phyloP scores from a whole-genome alignment of 2,329 filamentous ascomycete species.

The Fulvia fulva region DNA sequence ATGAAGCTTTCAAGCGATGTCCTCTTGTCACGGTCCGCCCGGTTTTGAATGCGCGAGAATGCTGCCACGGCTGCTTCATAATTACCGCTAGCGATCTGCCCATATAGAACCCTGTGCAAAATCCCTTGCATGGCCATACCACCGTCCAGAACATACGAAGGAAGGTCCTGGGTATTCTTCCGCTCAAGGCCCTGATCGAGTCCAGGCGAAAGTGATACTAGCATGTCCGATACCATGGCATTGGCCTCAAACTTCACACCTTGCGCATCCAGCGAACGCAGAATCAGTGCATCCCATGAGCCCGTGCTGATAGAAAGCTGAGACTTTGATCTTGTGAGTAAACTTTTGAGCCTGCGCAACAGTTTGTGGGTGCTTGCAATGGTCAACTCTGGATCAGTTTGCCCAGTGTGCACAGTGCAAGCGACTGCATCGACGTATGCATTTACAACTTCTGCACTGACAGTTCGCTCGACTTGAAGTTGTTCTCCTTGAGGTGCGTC shows the following conservation, averaged over 20 bases:
- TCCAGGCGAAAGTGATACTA: conserved; percentile 36
- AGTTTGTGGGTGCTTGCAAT: conserved; percentile 34
- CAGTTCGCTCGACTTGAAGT: conserved; percentile 40
- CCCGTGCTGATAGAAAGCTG: conserved; percentile 38
- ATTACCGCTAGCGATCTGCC: conserved; percentile 38
- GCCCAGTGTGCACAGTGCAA: conserved; percentile 43
- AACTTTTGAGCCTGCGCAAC: conserved; percentile 26
- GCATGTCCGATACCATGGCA: conserved; percentile 40
- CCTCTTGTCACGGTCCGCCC: conserved; percentile 44
- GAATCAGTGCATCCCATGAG: conserved; percentile 45
- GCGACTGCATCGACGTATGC: conserved; percentile 53
- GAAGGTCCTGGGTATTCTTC: conserved; percentile 33
- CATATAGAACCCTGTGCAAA: conserved; percentile 41
- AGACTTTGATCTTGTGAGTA: conserved; percentile 25
- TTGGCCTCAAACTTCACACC: conserved; percentile 43
- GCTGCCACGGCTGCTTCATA: conserved; percentile 37
- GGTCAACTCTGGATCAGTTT: conserved; percentile 38
- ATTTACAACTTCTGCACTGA: conserved; percentile 57
- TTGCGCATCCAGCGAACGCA: conserved; percentile 51
- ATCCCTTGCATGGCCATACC: conserved; percentile 41
- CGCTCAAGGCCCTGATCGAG: conserved; percentile 41
- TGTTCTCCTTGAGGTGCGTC: conserved; percentile 9
- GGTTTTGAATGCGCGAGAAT: conserved; percentile 36
- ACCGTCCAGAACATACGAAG: conserved; percentile 43
- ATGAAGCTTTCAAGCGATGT: conserved; percentile 43